Evolutionary conservation across 2,329 filamentous ascomycete genomes (phyloP), one percentile per base, ranked within the genome.

Genomic region (Sphaerulina populicola): DNA sequence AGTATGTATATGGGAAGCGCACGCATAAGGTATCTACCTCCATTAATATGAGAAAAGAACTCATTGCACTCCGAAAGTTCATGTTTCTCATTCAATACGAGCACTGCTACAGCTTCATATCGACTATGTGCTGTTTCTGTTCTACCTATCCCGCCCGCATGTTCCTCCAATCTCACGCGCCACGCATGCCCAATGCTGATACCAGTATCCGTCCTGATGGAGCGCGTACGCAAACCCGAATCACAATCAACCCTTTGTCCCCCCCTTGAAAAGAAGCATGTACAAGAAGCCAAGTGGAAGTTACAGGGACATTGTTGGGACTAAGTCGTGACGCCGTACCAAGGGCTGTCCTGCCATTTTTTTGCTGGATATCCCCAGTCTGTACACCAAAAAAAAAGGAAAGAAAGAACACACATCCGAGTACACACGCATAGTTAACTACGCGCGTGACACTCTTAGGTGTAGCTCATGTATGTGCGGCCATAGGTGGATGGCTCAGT

Each of bases 401-500:
- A 15, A 21, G 18, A 18, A 18, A 18, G 18, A 18, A 18, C 38
- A 49, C 29, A 36, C 18, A 18, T 23, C 8, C 6, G 4, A n/a
- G 6, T 8, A 35, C 31, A 35, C 31, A 35, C 30, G 11, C 31
- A 35, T 35, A 4, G 4, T 4, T 35, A 10, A 10, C 10, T 35
- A 9, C 10, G 12, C 12, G 12, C 31, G 31, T 6, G 4, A 11
- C 30, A 37, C 39, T 43, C 39, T 53, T 53, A 47, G 49, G 53
- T 55, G 53, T 59, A 59, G 36, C 44, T 54, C 54, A 54, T 59
- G 59, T 65, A 68, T 11, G 60, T 63, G 43, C 48, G 54, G 33
- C 66, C 66, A 48, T 62, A 62, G 12, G 51, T 54, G 11, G 58
- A 63, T 18, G 60, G 62, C 58, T 57, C 59, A n/a, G 50, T 59